Evolutionary conservation across 495 filamentous ascomycete genomes (phyloP), one percentile per base, ranked within the genome.

Genomic region (Penicillium samsonianum): DNA sequence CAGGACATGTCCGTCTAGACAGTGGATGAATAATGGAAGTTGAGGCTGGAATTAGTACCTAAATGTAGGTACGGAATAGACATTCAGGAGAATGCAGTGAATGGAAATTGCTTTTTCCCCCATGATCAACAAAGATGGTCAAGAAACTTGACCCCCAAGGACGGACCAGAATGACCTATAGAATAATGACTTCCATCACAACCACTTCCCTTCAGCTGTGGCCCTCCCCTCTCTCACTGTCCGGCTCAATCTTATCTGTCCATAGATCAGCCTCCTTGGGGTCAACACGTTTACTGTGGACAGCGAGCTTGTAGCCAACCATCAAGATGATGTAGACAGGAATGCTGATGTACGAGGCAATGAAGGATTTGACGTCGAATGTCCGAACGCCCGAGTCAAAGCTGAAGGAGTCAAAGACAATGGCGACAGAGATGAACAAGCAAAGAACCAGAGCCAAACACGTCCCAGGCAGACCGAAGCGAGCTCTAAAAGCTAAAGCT

Each of bases 301-400:
- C 78, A 42, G 70, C 53, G 40, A 84, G 30, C 69, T 91, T 91
- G 65, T 90, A 85, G 4, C 88, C 88, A 31, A 84, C 64, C 64
- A 90, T 82, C 68, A 90, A 76, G 38, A 79, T 69, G 0, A 93
- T 58, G 63, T 89, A 93, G n/a, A 92, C 65, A 5, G 88, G 87
- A 56, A 95, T 88, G 22, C 87, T 88, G 4, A 90, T 78, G 63
- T 91, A 92, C 4, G 84, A 86, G 0, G 88, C 90, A 63, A 94
- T 73, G 65, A 92, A 90, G 52, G 84, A 87, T 61, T 80, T 79
- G 53, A 83, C 81, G 49, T 84, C 75, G 58, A 84, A 80, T 12
- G 74, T 74, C 7, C 78, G 73, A 35, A 78, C 79, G 12, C 57
- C 57, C 1, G 53, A 43, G 2, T 57, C 54, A 8, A 68, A 67